Evolutionary conservation across 352 stramenopile species (phyloP).

Genomic region (Blastocystis sp.): DNA sequence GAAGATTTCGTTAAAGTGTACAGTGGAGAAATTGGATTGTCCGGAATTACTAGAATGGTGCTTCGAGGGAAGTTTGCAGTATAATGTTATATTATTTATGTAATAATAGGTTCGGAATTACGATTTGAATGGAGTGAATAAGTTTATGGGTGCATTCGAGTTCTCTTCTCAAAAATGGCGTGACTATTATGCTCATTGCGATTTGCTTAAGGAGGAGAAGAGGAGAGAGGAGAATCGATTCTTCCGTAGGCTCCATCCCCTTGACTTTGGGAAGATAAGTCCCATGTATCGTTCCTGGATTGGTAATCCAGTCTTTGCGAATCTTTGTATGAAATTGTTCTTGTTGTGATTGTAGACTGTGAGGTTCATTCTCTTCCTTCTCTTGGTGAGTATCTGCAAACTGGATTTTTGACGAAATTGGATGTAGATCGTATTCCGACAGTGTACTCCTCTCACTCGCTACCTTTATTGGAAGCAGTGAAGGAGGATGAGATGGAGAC

Average conservation of each 20-base stretch:
- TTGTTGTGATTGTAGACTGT: background rate
- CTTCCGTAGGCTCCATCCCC: background rate
- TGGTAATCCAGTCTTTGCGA: background rate
- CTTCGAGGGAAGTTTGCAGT: slow-evolving; percentile 22
- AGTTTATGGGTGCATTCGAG: slow-evolving; percentile 47
- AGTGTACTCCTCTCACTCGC: background rate
- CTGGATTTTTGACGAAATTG: too few species aligned
- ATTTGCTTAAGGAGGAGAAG: background rate
- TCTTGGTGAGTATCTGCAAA: background rate
- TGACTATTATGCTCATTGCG: background rate
- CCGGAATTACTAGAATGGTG: slow-evolving; percentile 3
- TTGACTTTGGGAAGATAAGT: background rate
- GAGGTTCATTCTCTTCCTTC: background rate
- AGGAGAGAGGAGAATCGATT: background rate
- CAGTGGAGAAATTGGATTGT: slow-evolving; percentile 8
- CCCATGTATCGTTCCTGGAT: background rate
- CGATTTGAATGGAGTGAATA: slow-evolving; percentile 32
- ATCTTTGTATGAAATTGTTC: background rate
- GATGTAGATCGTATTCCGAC: background rate
- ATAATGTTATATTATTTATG: background rate
- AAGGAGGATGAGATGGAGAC: background rate
- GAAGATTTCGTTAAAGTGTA: slow-evolving; percentile 42
- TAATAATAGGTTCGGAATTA: slow-evolving; percentile 30
- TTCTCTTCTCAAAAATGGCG: slow-evolving; percentile 46
- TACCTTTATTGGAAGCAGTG: background rate